A percentile compares a stretch with the other conserved stretches of the same genome.
Conservation (phyloP, 1,139 yeast species). For the Blastobotrys serpentis region DNA sequence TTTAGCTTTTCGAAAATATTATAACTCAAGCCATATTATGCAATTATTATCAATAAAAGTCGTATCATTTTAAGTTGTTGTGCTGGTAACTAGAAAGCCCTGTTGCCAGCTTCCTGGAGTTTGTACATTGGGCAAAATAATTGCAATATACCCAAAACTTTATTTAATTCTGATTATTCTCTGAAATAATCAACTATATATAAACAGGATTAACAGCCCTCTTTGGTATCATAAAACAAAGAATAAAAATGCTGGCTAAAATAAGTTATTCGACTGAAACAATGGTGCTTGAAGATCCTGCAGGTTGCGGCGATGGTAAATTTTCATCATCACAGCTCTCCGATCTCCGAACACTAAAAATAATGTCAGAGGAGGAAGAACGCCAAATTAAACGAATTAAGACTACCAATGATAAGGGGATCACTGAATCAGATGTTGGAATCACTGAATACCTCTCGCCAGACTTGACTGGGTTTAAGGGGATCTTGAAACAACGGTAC, state of each 20-base stretch:
- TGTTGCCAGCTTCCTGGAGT: no score
- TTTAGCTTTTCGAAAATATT: no score
- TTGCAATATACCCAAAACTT: no score
- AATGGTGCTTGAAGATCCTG: neutral
- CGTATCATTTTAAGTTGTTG: no score
- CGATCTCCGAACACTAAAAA: neutral
- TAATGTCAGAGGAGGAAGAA: constrained; percentile 1
- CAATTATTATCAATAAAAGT: no score
- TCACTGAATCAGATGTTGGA: constrained; percentile 76
- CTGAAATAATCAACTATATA: no score
- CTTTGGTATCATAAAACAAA: no score
- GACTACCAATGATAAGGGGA: constrained; percentile 28
- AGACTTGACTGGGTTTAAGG: constrained; percentile 63
- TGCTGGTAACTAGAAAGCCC: no score
- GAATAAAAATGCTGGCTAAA: neutral
- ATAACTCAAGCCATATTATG: no score
- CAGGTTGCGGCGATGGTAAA: neutral
- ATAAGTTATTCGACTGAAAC: neutral
- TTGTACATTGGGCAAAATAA: no score
- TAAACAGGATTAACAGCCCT: no score
- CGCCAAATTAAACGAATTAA: constrained; percentile 9
- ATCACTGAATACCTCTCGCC: constrained; percentile 66
- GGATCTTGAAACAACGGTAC: constrained; percentile 81
- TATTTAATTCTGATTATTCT: no score
- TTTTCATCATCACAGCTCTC: neutral